These are phyloP conservation scores for Candida glaebosa DNA, from an alignment of 805 yeast species.

Conservation along the genomic window DNA sequence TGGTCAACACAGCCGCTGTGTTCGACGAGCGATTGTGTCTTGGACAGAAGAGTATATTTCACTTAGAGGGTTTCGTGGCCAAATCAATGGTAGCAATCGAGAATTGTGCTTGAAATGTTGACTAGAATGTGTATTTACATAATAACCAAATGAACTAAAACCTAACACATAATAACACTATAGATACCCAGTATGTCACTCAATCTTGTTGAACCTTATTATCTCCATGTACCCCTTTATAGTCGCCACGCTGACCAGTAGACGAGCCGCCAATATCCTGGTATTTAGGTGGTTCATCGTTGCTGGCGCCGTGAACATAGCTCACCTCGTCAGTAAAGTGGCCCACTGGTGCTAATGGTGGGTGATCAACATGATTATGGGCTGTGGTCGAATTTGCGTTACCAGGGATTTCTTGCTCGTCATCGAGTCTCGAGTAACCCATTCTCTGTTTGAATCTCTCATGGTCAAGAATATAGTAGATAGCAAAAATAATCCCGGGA, in stretches of 20 bases:
- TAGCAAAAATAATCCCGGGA: constrained; percentile 31
- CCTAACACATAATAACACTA: too few relatives aligned
- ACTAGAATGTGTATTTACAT: neutral
- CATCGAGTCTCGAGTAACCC: constrained; percentile 21
- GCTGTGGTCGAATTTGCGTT: neutral
- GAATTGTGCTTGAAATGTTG: constrained; percentile 9
- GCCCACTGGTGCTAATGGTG: constrained; percentile 5
- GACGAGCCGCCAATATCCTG: neutral
- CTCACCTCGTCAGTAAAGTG: constrained; percentile 1
- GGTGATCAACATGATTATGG: constrained; percentile 8
- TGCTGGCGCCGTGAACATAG: neutral
- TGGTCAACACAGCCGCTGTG: constrained; percentile 59
- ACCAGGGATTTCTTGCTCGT: constrained; percentile 16
- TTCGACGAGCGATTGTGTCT: constrained; percentile 83
- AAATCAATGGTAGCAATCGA: constrained; percentile 78
- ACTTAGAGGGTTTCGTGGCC: constrained; percentile 91
- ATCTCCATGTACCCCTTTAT: constrained; percentile 1
- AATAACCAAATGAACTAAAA: too few relatives aligned
- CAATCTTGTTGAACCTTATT: constrained; percentile 4
- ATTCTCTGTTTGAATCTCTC: constrained; percentile 1
- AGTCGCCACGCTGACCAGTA: constrained; percentile 1
- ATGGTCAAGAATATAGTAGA: constrained; percentile 24
- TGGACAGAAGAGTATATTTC: constrained; percentile 89
- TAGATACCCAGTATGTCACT: too few relatives aligned
- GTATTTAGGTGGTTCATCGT: constrained; percentile 19